Evolutionary conservation across 2,329 filamentous ascomycete species (phyloP), one percentile per base, ranked within the genome.

Genomic region (Stagonosporopsis rhizophila): DNA sequence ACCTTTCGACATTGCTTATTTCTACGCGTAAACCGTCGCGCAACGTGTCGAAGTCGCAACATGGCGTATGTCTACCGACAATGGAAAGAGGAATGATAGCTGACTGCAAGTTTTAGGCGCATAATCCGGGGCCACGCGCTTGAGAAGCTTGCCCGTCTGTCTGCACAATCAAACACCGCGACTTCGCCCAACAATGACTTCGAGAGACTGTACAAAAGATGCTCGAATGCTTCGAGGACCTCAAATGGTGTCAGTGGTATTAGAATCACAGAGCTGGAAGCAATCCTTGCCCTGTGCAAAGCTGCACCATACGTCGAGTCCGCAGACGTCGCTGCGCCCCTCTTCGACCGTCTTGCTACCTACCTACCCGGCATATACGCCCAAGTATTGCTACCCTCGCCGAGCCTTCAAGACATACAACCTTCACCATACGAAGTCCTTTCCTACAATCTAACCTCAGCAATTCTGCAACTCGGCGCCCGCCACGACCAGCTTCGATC

Each of bases 241-340:
- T 28, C 55, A 6, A 50, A 50, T 11, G 44, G 37, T 4, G 49
- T 35, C 20, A 34, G 37, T n/a, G 47, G 42, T 11, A 23, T 56
- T 92, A 91, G 88, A 49, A 87, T 93, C 50, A 88, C 91, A 69
- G 96, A 99, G 81, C 89, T 96, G 65, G 94, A 99, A 75, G 90
- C 96, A 49, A 83, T 99, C 23, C 80, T 98, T 23, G 92, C 95
- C 39, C 83, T 99, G 23, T 98, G 94, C 81, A 94, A 93, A 78
- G 91, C 94, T 49, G 91, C 93, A 3, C 89, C 92, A 4, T 84
- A 87, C 22, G 83, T 98, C 23, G 83, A 87, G 48, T 87, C 86
- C 41, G 76, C 80, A 38, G 86, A 91, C 58, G 89, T 90, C 70
- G 93, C 92, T 25, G 86, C 90, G 68, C 89, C 87, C 67, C 85